Base-by-base conservation (phyloP, 2,329 filamentous ascomycete species). In the Ascocoryne sarcoides region DNA sequence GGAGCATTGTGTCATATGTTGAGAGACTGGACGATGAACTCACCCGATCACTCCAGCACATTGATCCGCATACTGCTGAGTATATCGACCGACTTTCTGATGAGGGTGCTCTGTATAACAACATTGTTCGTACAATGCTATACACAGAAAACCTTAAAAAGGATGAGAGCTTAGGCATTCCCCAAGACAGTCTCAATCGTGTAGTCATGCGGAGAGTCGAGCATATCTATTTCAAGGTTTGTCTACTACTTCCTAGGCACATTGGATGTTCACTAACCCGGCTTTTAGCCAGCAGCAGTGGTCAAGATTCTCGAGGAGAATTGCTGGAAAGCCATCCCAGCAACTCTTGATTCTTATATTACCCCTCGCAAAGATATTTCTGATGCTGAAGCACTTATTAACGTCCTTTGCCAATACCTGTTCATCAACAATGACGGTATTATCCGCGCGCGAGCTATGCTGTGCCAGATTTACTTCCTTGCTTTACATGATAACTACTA, bases 401-500 rank as follows among this genome's bases (percentile, higher is more conserved):
- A 88, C 61, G 79, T 82, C 26, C 82, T 98, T 39, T 95, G 87
- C 78, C 87, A 84, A 63, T 95, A 95, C 65, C 81, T 98, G 32
- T 98, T 96, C 75, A 74, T 78, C 63, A 73, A 95, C 70, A 93
- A 87, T 62, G 89, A 95, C 60, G 89, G 90, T 54, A 96, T 98
- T 57, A 89, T 95, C 59, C 83, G 90, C 51, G 93, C 90, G 45
- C 82, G 92, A 45, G 90, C 92, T 33, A 96, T 98, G 89, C 75
- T 98, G 47, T 95, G 87, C 73, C 88, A 96, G 67, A 92, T 98
- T 49, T 98, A 98, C 72, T 95, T 95, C 79, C 75, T 95, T 54
- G 92, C 92, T 37, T 76, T 98, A 39, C 92, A 98, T 66, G 89
- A 95, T 66, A 82, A 95, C 57, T 98, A 96, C 75, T 96, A 95